A percentile compares a stretch with the other conserved stretches of the same genome.
phyloP scores from a whole-genome alignment of 768 basidiomycete genomes.

The Lactarius hengduanensis region DNA sequence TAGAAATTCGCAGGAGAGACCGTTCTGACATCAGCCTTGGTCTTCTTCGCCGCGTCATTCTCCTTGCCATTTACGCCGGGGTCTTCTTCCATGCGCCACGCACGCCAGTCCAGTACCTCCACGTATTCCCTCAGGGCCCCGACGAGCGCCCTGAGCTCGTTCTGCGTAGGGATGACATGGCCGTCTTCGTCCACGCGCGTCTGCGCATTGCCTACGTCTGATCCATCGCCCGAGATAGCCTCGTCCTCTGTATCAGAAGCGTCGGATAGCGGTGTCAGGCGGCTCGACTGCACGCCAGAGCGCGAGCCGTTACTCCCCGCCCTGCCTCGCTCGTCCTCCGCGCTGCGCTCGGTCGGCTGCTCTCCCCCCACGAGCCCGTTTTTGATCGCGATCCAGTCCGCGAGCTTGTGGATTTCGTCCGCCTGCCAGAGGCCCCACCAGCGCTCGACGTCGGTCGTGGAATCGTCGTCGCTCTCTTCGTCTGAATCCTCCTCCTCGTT shows the following conservation, averaged over 20 bases:
- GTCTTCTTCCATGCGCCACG: conserved; percentile 37
- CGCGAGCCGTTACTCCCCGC: background rate
- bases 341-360: conserved; percentile 14
- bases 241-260: conserved; percentile 14
- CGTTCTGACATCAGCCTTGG: conserved; percentile 10
- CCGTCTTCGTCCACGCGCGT: conserved; percentile 23
- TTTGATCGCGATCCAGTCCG: conserved; percentile 61
- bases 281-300: conserved; percentile 6
- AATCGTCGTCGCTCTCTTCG: conserved; percentile 36
- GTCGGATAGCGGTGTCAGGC: conserved; percentile 19
- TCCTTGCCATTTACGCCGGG: conserved; percentile 11
- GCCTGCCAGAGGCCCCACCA: conserved; percentile 81
- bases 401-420: conserved; percentile 60
- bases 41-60: conserved; percentile 14
- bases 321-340: background rate
- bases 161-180: conserved; percentile 31
- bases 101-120: conserved; percentile 57
- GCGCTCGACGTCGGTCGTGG: conserved; percentile 39
- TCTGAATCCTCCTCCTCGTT: conserved; percentile 33
- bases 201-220: conserved; percentile 23
- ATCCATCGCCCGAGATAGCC: conserved; percentile 25
- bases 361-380: conserved; percentile 41
- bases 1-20: conserved; percentile 20
- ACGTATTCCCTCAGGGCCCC: conserved; percentile 59
- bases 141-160: conserved; percentile 47